Percentiles rank a stretch among this genome's conserved stretches.
Evolutionary conservation across 106 monocot genomes (phyloP).

Genomic region (Dendrobium chrysotoxum): DNA sequence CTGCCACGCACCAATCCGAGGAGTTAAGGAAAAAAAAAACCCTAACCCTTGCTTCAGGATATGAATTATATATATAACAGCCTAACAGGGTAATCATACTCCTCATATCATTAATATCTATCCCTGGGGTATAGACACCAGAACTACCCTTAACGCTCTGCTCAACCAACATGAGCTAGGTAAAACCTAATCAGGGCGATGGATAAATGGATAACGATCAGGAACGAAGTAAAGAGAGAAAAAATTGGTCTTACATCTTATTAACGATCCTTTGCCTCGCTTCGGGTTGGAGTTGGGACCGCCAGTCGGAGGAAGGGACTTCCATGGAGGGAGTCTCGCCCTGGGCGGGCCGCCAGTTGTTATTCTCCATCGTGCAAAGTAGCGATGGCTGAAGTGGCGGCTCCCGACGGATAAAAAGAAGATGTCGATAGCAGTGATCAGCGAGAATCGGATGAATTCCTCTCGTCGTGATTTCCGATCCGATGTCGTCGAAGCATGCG

Average conservation of each 20-base stretch:
- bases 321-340: slow-evolving; percentile 14
- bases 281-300: slow-evolving; percentile 43
- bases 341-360: slow-evolving; percentile 26
- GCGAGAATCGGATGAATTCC: no score
- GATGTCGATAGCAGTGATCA: no score
- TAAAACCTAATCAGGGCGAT: no score
- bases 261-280: slow-evolving; percentile 48
- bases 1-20: neutral
- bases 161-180: no score
- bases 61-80: neutral
- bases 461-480: no score
- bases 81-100: neutral
- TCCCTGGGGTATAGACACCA: neutral
- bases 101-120: neutral
- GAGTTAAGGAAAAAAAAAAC: neutral
- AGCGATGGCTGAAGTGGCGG: neutral
- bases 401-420: no score
- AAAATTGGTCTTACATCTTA: slow-evolving; percentile 40
- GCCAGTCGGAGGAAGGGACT: slow-evolving; percentile 31
- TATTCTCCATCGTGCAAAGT: slow-evolving; percentile 1
- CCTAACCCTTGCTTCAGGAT: neutral
- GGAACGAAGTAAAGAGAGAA: neutral
- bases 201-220: neutral
- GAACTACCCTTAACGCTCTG: neutral
- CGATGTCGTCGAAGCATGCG: no score